Evolutionary conservation across 257 asterid genomes (phyloP).

Genomic region (Penstemon eatonii): DNA sequence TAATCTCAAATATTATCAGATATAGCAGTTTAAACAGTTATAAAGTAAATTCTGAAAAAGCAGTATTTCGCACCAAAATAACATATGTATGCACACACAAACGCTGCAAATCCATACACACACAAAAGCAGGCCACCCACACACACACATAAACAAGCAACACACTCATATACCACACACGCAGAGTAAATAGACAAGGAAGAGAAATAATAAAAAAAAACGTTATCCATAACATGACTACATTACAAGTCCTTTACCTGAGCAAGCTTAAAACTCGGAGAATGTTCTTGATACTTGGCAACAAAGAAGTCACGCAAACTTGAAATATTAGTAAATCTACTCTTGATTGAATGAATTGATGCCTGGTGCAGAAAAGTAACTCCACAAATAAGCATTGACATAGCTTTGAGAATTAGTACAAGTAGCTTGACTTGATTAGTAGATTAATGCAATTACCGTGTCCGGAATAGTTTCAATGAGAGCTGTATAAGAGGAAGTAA

Average conservation of each 20-base stretch:
- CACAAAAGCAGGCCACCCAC: conserved; percentile 2
- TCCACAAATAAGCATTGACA: conserved; percentile 3
- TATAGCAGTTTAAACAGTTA: not conserved
- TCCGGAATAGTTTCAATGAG: conserved; percentile 99
- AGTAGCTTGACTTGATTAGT: not conserved
- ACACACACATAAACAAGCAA: conserved; percentile 18
- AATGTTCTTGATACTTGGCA: conserved; percentile 90
- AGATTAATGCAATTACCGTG: conserved; percentile 58
- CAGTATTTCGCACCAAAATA: conserved; percentile 8
- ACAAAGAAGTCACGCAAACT: conserved; percentile 91
- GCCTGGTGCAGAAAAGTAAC: conserved; percentile 55
- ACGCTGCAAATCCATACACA: not conserved
- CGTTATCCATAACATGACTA: conserved; percentile 9
- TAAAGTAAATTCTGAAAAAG: conserved; percentile 1
- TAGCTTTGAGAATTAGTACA: conserved; percentile 15
- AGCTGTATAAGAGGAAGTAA: conserved; percentile 94
- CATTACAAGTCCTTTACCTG: conserved; percentile 56
- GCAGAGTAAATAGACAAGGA: conserved; percentile 8
- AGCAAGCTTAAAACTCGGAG: conserved; percentile 89
- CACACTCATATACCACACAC: not conserved
- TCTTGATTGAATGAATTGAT: conserved; percentile 90
- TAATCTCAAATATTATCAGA: not conserved
- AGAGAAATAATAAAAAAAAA: conserved; percentile 17
- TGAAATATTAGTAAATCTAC: conserved; percentile 79
- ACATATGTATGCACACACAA: conserved; percentile 4